Conservation (phyloP, 1,284 basidiomycete species). For the Phaffia rhodozyma region DNA sequence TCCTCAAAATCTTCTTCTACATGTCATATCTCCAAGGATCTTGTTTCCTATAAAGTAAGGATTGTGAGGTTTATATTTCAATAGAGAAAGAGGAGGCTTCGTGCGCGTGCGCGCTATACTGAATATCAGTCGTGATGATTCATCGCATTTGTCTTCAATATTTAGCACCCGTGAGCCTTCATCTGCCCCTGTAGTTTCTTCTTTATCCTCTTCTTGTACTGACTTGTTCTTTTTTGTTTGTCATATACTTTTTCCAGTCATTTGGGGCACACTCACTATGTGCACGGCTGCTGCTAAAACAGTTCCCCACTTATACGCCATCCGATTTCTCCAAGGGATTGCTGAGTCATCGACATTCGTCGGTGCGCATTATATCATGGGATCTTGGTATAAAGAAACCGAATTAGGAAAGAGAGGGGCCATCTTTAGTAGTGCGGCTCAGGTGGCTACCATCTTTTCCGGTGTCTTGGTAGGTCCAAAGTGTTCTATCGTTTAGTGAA, state of each 20-base stretch:
- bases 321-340: slow-evolving; percentile 61
- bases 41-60: too few species aligned
- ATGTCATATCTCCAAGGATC: neutral
- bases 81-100: neutral
- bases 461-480: slow-evolving; percentile 53
- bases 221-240: neutral
- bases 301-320: slow-evolving; percentile 47
- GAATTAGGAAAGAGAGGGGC: slow-evolving; percentile 60
- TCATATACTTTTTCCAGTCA: neutral
- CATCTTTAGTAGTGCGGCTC: slow-evolving; percentile 55
- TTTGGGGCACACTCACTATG: slow-evolving; percentile 17
- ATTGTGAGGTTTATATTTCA: too few species aligned
- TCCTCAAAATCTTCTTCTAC: neutral
- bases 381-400: slow-evolving; percentile 56
- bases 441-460: slow-evolving; percentile 47
- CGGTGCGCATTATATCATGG: slow-evolving; percentile 59
- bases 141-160: neutral
- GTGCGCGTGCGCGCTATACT: neutral
- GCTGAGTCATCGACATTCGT: slow-evolving; percentile 61
- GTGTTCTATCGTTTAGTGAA: neutral
- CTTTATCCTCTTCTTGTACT: neutral
- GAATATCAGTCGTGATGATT: neutral
- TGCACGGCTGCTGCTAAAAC: slow-evolving; percentile 20
- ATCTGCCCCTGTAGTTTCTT: neutral
- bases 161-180: neutral